Evolutionary conservation across 2,329 filamentous ascomycete genomes (phyloP), one percentile per base, ranked within the genome.

Genomic region (Capronia americana): DNA sequence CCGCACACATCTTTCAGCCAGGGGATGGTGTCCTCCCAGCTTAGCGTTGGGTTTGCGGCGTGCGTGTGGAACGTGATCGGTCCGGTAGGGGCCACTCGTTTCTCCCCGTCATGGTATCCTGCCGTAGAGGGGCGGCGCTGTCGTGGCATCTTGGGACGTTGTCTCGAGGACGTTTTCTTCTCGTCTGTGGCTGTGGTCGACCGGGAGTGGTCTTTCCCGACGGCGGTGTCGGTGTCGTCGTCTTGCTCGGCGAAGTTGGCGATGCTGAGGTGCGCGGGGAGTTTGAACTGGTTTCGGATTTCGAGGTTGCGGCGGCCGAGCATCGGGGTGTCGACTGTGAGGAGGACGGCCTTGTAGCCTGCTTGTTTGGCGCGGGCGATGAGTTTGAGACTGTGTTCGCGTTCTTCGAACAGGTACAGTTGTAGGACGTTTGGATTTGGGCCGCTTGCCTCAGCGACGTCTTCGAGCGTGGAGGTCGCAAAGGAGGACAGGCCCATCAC

Each of bases 1-100:
- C 46, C 57, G 23, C 44, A 53, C 2, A 56, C 61, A 20, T 65
- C 30, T 23, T 69, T 69, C 8, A 71, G 62, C 67, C 70, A 72
- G 2, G 70, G 69, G 50, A 72, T 70, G 8, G 65, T 58, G 14
- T 69, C 63, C 53, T 72, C 70, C 70, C 70, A 72, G 38, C 38
- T 63, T 14, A 98, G 87, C 0, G 86, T 84, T 0, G 94, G 93
- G 76, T 93, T 97, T 8, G 93, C 93, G 75, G 98, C 94, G 79
- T 98, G 98, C 12, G 94, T 97, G 17, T 95, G 93, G 77, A 96
- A 99, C 0, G 94, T 98, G 72, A 98, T 89, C 76, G 89, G 89
- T 34, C 87, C 87, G 75, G 90, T 93, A 1, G 95, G 94, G 44
- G 97, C 90, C 20, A 65, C 51, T 6, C 70, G 62, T 48, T 58